phyloP scores from a whole-genome alignment of 768 basidiomycete genomes.

The Boletales sp. region DNA sequence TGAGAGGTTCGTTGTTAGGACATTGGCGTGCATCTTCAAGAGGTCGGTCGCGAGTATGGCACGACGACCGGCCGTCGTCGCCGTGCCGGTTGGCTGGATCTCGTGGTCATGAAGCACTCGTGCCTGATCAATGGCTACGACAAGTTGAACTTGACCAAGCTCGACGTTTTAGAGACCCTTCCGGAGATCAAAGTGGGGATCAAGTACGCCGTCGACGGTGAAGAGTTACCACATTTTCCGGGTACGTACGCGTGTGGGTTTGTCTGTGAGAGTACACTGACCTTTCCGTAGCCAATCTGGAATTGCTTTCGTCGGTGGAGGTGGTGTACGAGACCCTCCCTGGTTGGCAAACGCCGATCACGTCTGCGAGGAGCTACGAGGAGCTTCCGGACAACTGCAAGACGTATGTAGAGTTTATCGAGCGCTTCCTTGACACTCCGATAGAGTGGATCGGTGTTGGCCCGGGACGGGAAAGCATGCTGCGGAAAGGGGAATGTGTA shows the following conservation, averaged over 20 bases:
- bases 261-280: background rate
- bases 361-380: constrained; percentile 56
- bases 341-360: constrained; percentile 87
- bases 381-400: constrained; percentile 81
- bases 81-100: constrained; percentile 96
- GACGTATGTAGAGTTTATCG: constrained; percentile 85
- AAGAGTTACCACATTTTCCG: constrained; percentile 81
- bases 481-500: constrained; percentile 26
- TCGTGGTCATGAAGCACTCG: constrained; percentile 93
- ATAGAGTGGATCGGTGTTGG: constrained; percentile 95
- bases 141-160: constrained; percentile 88
- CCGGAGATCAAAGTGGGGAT: constrained; percentile 85
- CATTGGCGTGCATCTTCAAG: constrained; percentile 83
- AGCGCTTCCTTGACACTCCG: constrained; percentile 64
- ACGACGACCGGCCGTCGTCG: constrained; percentile 89
- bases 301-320: constrained; percentile 69
- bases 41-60: constrained; percentile 90
- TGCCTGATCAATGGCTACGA: constrained; percentile 96
- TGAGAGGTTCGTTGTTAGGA: constrained; percentile 47
- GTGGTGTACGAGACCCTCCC: constrained; percentile 88
- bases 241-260: constrained; percentile 55
- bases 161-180: constrained; percentile 86
- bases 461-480: constrained; percentile 80
- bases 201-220: constrained; percentile 73
- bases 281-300: constrained; percentile 68